These are phyloP conservation scores for Podaxis sp. DNA, from an alignment of 768 basidiomycete species.

Conservation along the genomic window DNA sequence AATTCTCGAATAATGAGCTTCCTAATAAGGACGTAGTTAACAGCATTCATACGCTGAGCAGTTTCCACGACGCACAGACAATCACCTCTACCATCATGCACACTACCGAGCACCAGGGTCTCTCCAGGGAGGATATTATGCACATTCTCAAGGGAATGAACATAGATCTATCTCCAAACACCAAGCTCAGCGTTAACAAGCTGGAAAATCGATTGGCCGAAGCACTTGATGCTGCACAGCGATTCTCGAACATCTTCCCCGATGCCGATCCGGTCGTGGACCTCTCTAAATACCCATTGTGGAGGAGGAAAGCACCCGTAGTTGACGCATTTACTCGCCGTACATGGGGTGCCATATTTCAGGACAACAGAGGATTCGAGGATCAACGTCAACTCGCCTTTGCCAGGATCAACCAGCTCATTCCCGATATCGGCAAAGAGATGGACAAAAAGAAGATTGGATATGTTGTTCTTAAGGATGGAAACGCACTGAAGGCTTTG, in stretches of 20 bases:
- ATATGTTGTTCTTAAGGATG: conserved; percentile 10
- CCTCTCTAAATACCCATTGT: conserved; percentile 7
- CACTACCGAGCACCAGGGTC: conserved; percentile 9
- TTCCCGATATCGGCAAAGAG: conserved; percentile 13
- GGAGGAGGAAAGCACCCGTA: conserved; percentile 11
- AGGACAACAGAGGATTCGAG: conserved; percentile 12
- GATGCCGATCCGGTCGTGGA: neutral
- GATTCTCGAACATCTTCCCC: conserved; percentile 21
- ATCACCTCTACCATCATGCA: conserved; percentile 25
- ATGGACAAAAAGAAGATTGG: conserved; percentile 14
- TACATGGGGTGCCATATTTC: conserved; percentile 14
- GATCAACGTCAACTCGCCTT: conserved; percentile 13
- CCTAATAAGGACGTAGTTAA: neutral
- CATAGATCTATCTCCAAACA: conserved; percentile 26
- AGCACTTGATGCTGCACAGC: conserved; percentile 30
- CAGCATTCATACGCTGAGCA: neutral
- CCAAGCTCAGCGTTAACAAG: conserved; percentile 28
- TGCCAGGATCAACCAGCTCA: conserved; percentile 12
- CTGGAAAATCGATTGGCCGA: conserved; percentile 23
- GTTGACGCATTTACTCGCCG: conserved; percentile 14
- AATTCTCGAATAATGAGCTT: neutral
- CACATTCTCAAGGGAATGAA: conserved; percentile 29
- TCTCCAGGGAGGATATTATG: conserved; percentile 27
- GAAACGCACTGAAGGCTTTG: conserved; percentile 3
- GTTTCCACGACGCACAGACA: conserved; percentile 5